Evolutionary conservation across 805 yeast species (phyloP).

Genomic region (Candida fluviatilis): DNA sequence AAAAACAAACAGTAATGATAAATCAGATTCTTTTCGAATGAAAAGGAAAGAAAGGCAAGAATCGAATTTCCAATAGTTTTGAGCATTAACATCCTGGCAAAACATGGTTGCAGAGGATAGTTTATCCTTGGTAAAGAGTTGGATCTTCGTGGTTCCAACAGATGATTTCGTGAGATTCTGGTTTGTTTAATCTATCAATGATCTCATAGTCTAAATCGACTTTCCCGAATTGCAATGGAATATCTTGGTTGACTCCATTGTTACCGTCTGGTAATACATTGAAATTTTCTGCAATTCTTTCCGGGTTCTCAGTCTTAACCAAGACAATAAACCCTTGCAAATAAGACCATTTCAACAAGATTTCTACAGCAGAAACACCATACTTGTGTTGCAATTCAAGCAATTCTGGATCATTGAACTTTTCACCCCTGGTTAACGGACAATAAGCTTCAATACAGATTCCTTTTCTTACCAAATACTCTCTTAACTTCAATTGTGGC

Average conservation of each 20-base stretch:
- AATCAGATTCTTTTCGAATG: too few species aligned
- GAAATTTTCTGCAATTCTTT: slow-evolving; percentile 52
- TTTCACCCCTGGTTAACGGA: slow-evolving; percentile 66
- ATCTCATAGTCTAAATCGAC: slow-evolving; percentile 38
- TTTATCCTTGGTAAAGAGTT: slow-evolving; percentile 16
- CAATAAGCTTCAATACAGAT: slow-evolving; percentile 73
- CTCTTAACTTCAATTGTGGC: slow-evolving; percentile 49
- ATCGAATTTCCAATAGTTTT: too few species aligned
- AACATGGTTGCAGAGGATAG: too few species aligned
- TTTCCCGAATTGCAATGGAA: slow-evolving; percentile 23
- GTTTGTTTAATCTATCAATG: slow-evolving; percentile 29
- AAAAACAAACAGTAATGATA: too few species aligned
- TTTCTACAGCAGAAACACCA: slow-evolving; percentile 53
- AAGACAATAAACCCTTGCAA: slow-evolving; percentile 69
- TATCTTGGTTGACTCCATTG: slow-evolving; percentile 13
- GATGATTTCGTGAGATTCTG: slow-evolving; percentile 30
- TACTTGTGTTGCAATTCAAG: slow-evolving; percentile 45
- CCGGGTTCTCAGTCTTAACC: slow-evolving; percentile 56
- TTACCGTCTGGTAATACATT: slow-evolving; percentile 41
- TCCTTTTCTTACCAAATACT: slow-evolving; percentile 52
- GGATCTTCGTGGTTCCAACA: slow-evolving; percentile 34
- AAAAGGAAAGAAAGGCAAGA: too few species aligned
- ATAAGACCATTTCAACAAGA: slow-evolving; percentile 68
- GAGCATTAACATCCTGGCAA: too few species aligned
- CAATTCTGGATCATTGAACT: slow-evolving; percentile 53